Conservation (phyloP, 2,329 filamentous ascomycete genomes). For the Calonectria naviculata region DNA sequence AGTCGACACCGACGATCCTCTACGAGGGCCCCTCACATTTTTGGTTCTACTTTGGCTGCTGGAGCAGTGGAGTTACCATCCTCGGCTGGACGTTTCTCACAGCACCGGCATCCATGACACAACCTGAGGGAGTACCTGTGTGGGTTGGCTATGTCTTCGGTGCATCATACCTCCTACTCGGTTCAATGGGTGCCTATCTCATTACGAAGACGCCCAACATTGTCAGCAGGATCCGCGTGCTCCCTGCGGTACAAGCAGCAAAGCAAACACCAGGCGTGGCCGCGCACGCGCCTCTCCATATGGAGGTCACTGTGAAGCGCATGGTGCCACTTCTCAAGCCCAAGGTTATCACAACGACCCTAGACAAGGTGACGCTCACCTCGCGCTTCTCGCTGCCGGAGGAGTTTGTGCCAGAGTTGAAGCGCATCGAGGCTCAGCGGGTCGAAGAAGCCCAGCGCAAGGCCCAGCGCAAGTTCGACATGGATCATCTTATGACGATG, state of each 20-base stretch:
- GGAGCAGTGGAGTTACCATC: conserved; percentile 61
- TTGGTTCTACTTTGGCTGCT: conserved; percentile 70
- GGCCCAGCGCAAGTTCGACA: conserved; percentile 61
- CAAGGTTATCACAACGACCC: conserved; percentile 52
- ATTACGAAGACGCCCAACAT: conserved; percentile 67
- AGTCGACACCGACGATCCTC: conserved; percentile 66
- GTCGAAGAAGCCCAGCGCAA: conserved; percentile 52
- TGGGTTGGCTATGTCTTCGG: conserved; percentile 70
- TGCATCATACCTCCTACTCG: conserved; percentile 69
- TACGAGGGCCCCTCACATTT: conserved; percentile 75
- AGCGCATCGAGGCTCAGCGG: conserved; percentile 42
- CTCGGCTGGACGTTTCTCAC: conserved; percentile 50
- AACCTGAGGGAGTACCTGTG: conserved; percentile 60
- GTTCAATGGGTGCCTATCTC: conserved; percentile 69
- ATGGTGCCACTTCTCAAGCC: conserved; percentile 59
- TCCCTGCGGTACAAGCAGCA: conserved; percentile 50
- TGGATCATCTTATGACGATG: conserved; percentile 66
- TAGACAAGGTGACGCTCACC: conserved; percentile 48
- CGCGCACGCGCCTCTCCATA: conserved; percentile 47
- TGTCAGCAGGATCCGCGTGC: conserved; percentile 67
- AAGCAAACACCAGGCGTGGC: conserved; percentile 30
- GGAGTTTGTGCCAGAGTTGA: conserved; percentile 50
- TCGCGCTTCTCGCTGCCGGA: conserved; percentile 52
- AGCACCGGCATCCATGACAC: conserved; percentile 44
- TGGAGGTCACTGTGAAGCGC: conserved; percentile 65